Conservation (phyloP, 129 eudicot genomes). For the Chrysanthemum seticuspe region DNA sequence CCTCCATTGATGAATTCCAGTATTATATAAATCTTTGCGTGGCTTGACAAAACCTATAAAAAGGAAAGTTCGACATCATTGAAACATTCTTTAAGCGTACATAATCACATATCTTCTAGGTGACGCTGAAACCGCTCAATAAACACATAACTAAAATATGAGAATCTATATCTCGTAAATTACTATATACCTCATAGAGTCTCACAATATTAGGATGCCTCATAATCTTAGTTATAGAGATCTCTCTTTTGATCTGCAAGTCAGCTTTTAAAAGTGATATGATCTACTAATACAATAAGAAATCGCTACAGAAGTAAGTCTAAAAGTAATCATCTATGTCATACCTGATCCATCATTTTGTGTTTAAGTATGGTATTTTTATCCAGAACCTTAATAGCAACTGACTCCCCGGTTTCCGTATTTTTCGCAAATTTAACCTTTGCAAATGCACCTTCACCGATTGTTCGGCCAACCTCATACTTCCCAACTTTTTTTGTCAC, state of each 20-base stretch:
- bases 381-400: constrained; percentile 70
- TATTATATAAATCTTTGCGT: constrained; percentile 73
- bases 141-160: neutral
- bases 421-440: constrained; percentile 75
- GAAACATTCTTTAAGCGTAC: neutral
- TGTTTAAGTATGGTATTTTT: constrained; percentile 69
- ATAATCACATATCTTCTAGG: neutral
- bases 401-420: constrained; percentile 56
- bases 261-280: neutral
- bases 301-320: neutral
- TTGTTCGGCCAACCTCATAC: constrained; percentile 75
- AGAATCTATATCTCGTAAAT: neutral
- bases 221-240: constrained; percentile 95
- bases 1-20: constrained; percentile 91
- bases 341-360: constrained; percentile 83
- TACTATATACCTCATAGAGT: constrained; percentile 68
- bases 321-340: neutral
- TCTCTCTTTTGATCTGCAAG: constrained; percentile 29
- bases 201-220: constrained; percentile 93
- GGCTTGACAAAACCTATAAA: constrained; percentile 77
- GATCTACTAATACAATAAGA: neutral
- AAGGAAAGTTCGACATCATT: constrained; percentile 2
- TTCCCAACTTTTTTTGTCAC: constrained; percentile 62
- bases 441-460: constrained; percentile 81
- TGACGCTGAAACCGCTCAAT: neutral